Percentiles rank a stretch among this genome's conserved stretches.
phyloP scores from a whole-genome alignment of 2,329 filamentous ascomycete genomes.

The Talaromyces sp. region DNA sequence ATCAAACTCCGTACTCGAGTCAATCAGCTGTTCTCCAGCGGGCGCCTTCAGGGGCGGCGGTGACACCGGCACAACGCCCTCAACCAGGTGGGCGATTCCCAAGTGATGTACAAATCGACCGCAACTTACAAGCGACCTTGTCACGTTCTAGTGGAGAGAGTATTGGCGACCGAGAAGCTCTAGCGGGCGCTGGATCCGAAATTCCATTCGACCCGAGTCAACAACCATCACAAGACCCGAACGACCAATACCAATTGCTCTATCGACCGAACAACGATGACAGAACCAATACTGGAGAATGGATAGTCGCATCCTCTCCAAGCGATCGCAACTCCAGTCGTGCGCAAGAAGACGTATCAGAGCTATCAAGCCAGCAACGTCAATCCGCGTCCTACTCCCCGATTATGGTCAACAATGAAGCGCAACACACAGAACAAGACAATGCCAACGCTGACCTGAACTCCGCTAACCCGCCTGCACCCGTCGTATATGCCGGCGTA shows the following conservation, averaged over 20 bases:
- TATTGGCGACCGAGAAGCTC: conserved; percentile 61
- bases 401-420: conserved; percentile 1
- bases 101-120: conserved; percentile 83
- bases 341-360: conserved; percentile 9
- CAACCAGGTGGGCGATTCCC: conserved; percentile 95
- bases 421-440: not conserved
- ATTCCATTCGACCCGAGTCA: conserved; percentile 29
- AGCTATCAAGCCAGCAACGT: not conserved
- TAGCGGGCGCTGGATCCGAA: conserved; percentile 52
- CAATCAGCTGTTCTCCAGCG: conserved; percentile 39
- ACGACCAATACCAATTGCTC: conserved; percentile 4
- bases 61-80: conserved; percentile 57
- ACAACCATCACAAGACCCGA: conserved; percentile 20
- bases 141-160: conserved; percentile 78
- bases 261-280: conserved; percentile 14
- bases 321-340: conserved; percentile 2
- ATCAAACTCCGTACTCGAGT: conserved; percentile 60
- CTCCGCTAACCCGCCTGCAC: not conserved
- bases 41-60: conserved; percentile 31
- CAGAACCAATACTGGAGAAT: conserved; percentile 46
- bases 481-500: not conserved
- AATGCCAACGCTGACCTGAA: not conserved
- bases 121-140: conserved; percentile 72
- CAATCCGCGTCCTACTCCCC: conserved; percentile 2
- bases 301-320: conserved; percentile 43